A percentile compares a stretch with the other conserved stretches of the same genome.
phyloP scores from a whole-genome alignment of 768 basidiomycete genomes.

The Rhodotorula toruloides region DNA sequence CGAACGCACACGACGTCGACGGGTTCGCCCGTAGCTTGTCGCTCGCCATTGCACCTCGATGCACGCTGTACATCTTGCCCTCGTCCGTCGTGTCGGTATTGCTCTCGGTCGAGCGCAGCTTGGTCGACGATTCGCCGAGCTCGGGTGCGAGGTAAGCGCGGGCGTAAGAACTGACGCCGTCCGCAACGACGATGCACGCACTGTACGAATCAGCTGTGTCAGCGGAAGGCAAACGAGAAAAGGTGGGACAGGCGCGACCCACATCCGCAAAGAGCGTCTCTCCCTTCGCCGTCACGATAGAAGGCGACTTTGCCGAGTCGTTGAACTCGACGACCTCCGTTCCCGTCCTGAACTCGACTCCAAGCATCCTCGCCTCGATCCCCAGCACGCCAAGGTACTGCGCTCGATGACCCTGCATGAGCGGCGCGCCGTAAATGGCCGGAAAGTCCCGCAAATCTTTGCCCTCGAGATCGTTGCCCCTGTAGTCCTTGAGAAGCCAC shows the following conservation, averaged over 20 bases:
- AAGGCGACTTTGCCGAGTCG: not conserved
- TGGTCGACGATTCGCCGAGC: not conserved
- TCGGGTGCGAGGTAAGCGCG: slow-evolving; percentile 7
- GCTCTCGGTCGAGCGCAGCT: not conserved
- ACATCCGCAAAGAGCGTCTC: slow-evolving; percentile 6
- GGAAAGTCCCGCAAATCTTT: slow-evolving; percentile 9
- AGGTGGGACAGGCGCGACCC: not conserved
- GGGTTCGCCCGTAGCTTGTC: not conserved
- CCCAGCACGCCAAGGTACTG: slow-evolving; percentile 8
- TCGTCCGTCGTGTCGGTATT: not conserved
- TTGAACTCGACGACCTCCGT: slow-evolving; percentile 11
- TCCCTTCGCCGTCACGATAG: slow-evolving; percentile 1
- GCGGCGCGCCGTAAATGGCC: slow-evolving; percentile 1
- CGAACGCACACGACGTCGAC: not conserved
- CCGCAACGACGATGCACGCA: slow-evolving; percentile 4
- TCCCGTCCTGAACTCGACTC: not conserved
- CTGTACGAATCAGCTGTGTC: too few relatives aligned
- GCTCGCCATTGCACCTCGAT: slow-evolving; percentile 2
- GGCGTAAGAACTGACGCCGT: slow-evolving; percentile 10
- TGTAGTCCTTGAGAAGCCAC: slow-evolving; percentile 1
- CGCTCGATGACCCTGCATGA: slow-evolving; percentile 9
- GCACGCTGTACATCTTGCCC: slow-evolving; percentile 12
- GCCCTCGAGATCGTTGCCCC: not conserved
- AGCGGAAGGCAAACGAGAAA: too few relatives aligned
- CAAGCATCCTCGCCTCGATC: slow-evolving; percentile 4